These are phyloP conservation scores for Aspergillus alliaceus DNA, from an alignment of 2,329 filamentous ascomycete genomes.

Conservation along the genomic window DNA sequence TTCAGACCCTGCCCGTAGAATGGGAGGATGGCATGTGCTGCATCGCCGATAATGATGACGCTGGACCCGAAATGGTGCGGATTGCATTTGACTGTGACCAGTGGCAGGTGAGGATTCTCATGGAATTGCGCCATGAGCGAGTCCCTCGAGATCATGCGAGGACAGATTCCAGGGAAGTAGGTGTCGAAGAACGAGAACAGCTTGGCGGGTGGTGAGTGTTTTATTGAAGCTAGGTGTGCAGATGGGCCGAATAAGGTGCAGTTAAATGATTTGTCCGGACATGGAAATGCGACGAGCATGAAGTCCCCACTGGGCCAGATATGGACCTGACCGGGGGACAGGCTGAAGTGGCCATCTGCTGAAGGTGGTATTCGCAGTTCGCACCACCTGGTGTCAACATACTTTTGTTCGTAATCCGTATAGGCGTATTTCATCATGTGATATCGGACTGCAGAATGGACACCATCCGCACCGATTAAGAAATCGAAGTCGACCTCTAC, in stretches of 20 bases:
- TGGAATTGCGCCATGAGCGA: conserved; percentile 74
- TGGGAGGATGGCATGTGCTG: conserved; percentile 95
- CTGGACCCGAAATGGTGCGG: conserved; percentile 79
- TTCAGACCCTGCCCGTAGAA: conserved; percentile 99
- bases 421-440: conserved; percentile 94
- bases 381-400: conserved; percentile 96
- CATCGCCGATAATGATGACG: conserved; percentile 85
- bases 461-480: conserved; percentile 91
- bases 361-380: conserved; percentile 78
- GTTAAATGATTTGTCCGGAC: conserved; percentile 86
- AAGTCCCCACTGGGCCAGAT: conserved; percentile 94
- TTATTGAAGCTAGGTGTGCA: conserved; percentile 65
- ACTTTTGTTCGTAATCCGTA: conserved; percentile 89
- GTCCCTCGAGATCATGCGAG: conserved; percentile 56
- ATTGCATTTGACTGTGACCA: conserved; percentile 90
- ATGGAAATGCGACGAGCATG: conserved; percentile 98
- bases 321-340: conserved; percentile 90
- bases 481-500: conserved; percentile 86
- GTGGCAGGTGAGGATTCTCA: conserved; percentile 81
- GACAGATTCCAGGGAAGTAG: conserved; percentile 82
- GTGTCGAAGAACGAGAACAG: conserved; percentile 86
- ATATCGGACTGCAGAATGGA: conserved; percentile 85
- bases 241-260: conserved; percentile 89
- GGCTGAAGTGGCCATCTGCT: conserved; percentile 61
- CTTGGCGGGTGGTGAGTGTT: conserved; percentile 58